Conservation (phyloP, 495 filamentous ascomycete species). For the Cenococcum geophilum region DNA sequence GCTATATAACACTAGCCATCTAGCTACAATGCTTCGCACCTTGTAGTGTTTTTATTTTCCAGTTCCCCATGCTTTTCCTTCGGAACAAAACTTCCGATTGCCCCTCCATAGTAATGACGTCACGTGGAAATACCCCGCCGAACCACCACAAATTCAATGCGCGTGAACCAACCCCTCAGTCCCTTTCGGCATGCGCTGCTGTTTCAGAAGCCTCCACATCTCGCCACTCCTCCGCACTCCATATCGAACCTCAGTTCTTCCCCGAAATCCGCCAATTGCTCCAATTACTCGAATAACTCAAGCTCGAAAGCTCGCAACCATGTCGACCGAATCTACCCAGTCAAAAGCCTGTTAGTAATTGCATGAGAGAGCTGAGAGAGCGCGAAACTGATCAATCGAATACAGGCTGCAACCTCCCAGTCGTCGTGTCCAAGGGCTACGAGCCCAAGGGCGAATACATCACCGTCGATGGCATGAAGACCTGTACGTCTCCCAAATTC, state of each 20-base stretch:
- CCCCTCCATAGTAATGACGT: neutral
- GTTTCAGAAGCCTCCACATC: neutral
- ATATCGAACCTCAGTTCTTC: neutral
- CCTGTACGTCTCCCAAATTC: slow-evolving; percentile 43
- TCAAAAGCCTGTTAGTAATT: slow-evolving; percentile 25
- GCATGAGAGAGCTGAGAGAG: neutral
- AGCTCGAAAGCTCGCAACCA: slow-evolving; percentile 11
- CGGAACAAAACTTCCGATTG: too few relatives aligned
- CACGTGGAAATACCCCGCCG: neutral
- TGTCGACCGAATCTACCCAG: slow-evolving; percentile 31
- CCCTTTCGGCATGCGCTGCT: neutral
- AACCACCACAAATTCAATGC: neutral
- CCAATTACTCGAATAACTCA: neutral
- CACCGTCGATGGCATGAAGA: slow-evolving; percentile 55
- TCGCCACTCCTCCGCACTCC: neutral
- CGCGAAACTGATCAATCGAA: slow-evolving; percentile 12
- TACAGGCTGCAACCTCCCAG: slow-evolving; percentile 47
- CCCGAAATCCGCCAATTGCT: neutral
- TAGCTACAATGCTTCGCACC: too few relatives aligned
- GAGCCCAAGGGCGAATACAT: slow-evolving; percentile 56
- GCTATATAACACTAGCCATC: too few relatives aligned
- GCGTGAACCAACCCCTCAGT: neutral
- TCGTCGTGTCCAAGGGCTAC: slow-evolving; percentile 53
- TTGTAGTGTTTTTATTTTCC: too few relatives aligned
- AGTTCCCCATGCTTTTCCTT: too few relatives aligned